These are phyloP conservation scores for Coemansia reversa DNA, from an alignment of 192 early-diverging fungal genomes.

Conservation along the genomic window DNA sequence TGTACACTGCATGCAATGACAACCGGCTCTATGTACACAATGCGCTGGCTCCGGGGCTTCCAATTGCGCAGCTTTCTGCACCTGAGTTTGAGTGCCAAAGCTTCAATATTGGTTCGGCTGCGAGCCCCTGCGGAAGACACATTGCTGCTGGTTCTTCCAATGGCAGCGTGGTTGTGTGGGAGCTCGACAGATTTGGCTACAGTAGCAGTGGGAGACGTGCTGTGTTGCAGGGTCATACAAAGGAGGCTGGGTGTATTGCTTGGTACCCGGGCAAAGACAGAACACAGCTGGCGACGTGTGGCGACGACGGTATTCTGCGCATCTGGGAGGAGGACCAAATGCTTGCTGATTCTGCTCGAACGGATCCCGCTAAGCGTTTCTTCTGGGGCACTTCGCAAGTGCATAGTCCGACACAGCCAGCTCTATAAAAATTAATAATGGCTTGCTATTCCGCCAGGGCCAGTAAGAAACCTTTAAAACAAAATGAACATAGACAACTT, in stretches of 20 bases:
- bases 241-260: slow-evolving; percentile 71
- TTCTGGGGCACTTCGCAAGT: slow-evolving; percentile 38
- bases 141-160: slow-evolving; percentile 71
- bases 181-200: slow-evolving; percentile 53
- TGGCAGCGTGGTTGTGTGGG: slow-evolving; percentile 69
- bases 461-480: background rate
- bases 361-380: slow-evolving; percentile 26
- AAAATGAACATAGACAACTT: background rate
- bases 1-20: slow-evolving; percentile 74
- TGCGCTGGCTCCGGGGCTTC: slow-evolving; percentile 48
- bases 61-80: slow-evolving; percentile 58
- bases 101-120: slow-evolving; percentile 69
- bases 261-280: slow-evolving; percentile 60
- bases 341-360: slow-evolving; percentile 21
- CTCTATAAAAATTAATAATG: background rate
- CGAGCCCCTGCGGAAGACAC: slow-evolving; percentile 72
- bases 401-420: background rate
- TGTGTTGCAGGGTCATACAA: slow-evolving; percentile 63
- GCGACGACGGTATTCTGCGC: slow-evolving; percentile 72
- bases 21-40: slow-evolving; percentile 71
- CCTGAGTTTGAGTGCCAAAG: slow-evolving; percentile 59
- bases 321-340: slow-evolving; percentile 62
- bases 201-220: slow-evolving; percentile 24
- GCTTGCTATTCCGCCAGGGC: background rate
- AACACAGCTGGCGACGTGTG: slow-evolving; percentile 69